These are phyloP conservation scores for Talaromyces trachyspermus DNA, from an alignment of 495 filamentous ascomycete genomes.

Conservation along the genomic window DNA sequence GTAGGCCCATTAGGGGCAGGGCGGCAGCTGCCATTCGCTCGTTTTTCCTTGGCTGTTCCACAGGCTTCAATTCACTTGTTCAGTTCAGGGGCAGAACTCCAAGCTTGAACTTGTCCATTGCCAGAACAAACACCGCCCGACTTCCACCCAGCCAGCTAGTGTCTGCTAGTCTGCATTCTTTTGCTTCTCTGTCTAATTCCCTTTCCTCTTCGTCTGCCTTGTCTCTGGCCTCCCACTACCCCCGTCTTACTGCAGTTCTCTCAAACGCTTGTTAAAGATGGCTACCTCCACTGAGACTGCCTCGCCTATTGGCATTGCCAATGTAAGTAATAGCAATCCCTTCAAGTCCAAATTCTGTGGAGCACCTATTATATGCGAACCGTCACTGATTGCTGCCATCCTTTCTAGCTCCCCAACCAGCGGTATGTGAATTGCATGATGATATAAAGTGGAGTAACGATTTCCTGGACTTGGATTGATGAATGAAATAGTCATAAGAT, in stretches of 20 bases:
- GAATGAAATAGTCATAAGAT: constrained; percentile 78
- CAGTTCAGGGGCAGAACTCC: not conserved
- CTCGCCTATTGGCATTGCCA: constrained; percentile 98
- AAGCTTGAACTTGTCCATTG: not conserved
- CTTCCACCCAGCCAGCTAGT: not conserved
- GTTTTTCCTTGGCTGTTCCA: too few relatives aligned
- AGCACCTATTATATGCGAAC: too few relatives aligned
- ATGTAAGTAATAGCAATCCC: constrained; percentile 49
- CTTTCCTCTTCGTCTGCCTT: not conserved
- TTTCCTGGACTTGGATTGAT: not conserved
- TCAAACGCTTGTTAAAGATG: constrained; percentile 48
- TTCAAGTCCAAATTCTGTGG: not conserved
- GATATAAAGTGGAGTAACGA: not conserved
- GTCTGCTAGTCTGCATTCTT: not conserved
- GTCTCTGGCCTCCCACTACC: not conserved
- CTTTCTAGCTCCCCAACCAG: constrained; percentile 78
- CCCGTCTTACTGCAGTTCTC: constrained; percentile 14
- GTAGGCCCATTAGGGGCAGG: not conserved
- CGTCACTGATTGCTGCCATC: too few relatives aligned
- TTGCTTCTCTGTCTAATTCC: not conserved
- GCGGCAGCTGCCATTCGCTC: not conserved
- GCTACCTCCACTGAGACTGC: constrained; percentile 71
- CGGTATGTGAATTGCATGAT: constrained; percentile 41
- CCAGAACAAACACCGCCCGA: too few relatives aligned
- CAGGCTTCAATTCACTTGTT: too few relatives aligned